A percentile compares a stretch with the other conserved stretches of the same genome.
These are phyloP conservation scores for Malassezia nana DNA, from an alignment of 1,284 basidiomycete species.

Conservation along the genomic window DNA sequence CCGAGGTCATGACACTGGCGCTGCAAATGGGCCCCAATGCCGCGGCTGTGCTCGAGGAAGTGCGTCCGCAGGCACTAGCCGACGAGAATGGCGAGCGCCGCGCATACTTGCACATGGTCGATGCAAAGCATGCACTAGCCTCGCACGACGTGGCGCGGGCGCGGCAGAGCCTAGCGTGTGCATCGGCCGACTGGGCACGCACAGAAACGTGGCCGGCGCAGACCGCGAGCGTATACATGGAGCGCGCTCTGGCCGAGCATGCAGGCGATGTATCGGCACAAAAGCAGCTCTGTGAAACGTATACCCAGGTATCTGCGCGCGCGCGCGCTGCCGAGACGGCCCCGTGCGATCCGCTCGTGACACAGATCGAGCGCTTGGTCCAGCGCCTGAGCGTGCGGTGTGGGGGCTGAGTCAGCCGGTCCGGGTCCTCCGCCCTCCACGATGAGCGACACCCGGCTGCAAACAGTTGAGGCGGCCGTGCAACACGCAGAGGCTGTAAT, in stretches of 20 bases:
- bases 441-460: slow-evolving; percentile 3
- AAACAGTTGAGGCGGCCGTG: slow-evolving; percentile 4
- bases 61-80: slow-evolving; percentile 11
- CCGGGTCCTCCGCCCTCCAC: neutral
- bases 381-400: neutral
- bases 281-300: neutral
- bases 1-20: slow-evolving; percentile 1
- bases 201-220: slow-evolving; percentile 6
- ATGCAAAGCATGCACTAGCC: neutral
- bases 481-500: neutral
- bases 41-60: slow-evolving; percentile 6
- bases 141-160: neutral
- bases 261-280: neutral
- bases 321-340: neutral
- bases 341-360: neutral
- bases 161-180: neutral
- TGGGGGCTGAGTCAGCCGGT: neutral
- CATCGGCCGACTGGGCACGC: neutral
- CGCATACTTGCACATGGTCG: neutral
- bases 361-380: slow-evolving; percentile 3
- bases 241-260: slow-evolving; percentile 2
- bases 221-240: slow-evolving; percentile 8
- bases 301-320: neutral
- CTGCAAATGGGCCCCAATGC: slow-evolving; percentile 7
- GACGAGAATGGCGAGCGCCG: slow-evolving; percentile 16